A percentile compares a stretch with the other conserved stretches of the same genome.
Evolutionary conservation across 352 stramenopile genomes (phyloP).

Genomic region (Phytophthora palmivora): DNA sequence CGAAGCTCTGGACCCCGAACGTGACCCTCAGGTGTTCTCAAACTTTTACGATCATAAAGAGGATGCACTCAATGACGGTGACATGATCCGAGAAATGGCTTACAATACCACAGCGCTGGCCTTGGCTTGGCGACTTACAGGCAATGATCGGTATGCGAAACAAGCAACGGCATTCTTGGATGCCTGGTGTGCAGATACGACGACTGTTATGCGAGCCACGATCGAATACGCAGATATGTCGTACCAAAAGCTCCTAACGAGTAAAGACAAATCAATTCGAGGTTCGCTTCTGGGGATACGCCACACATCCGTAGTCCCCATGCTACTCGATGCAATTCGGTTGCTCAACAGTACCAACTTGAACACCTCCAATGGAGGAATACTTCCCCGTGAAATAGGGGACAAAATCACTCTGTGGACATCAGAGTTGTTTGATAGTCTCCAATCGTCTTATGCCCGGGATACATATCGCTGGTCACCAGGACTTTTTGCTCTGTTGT

Average conservation of each 20-base stretch:
- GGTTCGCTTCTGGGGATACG: slow-evolving; percentile 37
- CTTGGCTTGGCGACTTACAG: slow-evolving; percentile 43
- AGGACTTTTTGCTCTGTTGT: slow-evolving; percentile 48
- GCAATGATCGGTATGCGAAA: slow-evolving; percentile 40
- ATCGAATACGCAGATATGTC: slow-evolving; percentile 49
- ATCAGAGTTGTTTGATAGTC: slow-evolving; percentile 28
- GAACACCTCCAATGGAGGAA: slow-evolving; percentile 1
- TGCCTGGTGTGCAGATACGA: slow-evolving; percentile 43
- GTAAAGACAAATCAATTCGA: slow-evolving; percentile 10
- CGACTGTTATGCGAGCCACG: slow-evolving; percentile 34
- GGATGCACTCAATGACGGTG: slow-evolving; percentile 20
- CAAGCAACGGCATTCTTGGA: slow-evolving; percentile 41
- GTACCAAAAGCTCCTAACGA: slow-evolving; percentile 36
- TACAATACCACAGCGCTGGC: slow-evolving; percentile 57
- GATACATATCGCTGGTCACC: slow-evolving; percentile 38
- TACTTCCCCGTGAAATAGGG: slow-evolving; percentile 4
- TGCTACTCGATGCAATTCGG: slow-evolving; percentile 48
- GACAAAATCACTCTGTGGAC: slow-evolving; percentile 35
- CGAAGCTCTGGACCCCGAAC: slow-evolving; percentile 20
- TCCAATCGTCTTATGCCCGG: slow-evolving; percentile 32
- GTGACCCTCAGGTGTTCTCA: slow-evolving; percentile 34
- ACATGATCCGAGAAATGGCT: slow-evolving; percentile 50
- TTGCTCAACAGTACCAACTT: slow-evolving; percentile 36
- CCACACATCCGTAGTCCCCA: slow-evolving; percentile 39
- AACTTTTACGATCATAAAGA: slow-evolving; percentile 41